phyloP scores from a whole-genome alignment of 176 grass and related monocot species.

The Rhipidocladum racemiflorum region DNA sequence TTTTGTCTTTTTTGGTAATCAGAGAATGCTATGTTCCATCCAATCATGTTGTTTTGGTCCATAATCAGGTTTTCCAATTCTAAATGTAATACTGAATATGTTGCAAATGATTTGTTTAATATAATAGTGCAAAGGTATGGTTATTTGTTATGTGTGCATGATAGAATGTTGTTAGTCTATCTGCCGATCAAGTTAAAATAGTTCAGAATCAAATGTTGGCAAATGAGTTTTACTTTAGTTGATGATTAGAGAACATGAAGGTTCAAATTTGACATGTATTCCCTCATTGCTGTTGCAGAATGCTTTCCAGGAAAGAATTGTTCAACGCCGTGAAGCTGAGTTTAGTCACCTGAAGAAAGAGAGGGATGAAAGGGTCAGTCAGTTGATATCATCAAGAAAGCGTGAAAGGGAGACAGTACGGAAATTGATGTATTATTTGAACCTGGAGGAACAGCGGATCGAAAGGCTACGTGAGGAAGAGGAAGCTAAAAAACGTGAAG shows the following conservation, averaged over 20 bases:
- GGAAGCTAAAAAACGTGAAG: conserved; percentile 80
- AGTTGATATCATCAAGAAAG: conserved; percentile 66
- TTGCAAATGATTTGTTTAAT: background rate
- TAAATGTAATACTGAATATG: background rate
- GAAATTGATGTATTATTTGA: conserved; percentile 75
- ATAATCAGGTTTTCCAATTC: background rate
- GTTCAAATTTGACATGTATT: background rate
- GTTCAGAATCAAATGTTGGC: background rate
- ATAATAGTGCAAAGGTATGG: background rate
- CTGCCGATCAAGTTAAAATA: background rate
- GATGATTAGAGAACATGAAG: background rate
- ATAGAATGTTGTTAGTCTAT: background rate
- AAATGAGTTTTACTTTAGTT: background rate
- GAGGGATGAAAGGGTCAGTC: conserved; percentile 68
- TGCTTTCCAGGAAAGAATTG: conserved; percentile 64
- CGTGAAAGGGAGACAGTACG: conserved; percentile 72
- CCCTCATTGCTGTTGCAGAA: conserved; percentile 37
- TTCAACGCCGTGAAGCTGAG: conserved; percentile 59
- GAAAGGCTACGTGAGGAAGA: conserved; percentile 57
- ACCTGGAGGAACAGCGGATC: conserved; percentile 69
- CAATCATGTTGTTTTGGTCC: background rate
- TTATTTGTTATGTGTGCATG: conserved; percentile 2
- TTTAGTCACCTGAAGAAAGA: conserved; percentile 60
- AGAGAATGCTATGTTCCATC: background rate
- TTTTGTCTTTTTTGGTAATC: background rate